Percentiles rank a stretch among this genome's conserved stretches.
Evolutionary conservation across 306 rosid species (phyloP).

Genomic region (Fragaria vesca): DNA sequence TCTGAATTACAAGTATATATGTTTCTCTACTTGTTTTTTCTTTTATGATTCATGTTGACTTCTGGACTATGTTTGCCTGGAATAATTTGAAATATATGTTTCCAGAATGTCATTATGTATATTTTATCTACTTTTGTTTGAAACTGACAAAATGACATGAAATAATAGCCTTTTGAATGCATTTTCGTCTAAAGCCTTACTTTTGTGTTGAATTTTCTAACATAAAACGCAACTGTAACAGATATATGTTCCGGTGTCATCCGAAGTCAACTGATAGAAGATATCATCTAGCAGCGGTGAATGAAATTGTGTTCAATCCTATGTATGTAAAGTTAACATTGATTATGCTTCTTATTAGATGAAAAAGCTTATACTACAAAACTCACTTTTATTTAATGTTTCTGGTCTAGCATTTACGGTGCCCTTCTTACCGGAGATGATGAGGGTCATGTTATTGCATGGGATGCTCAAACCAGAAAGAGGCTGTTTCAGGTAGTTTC

Average conservation of each 20-base stretch:
- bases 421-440: constrained; percentile 75
- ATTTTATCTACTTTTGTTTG: not conserved
- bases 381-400: constrained; percentile 26
- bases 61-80: not conserved
- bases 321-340: constrained; percentile 47
- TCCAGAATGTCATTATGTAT: not conserved
- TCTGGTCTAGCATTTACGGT: constrained; percentile 46
- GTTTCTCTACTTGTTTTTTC: not conserved
- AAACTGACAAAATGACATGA: not conserved
- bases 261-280: constrained; percentile 68
- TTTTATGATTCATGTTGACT: not conserved
- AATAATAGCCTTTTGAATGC: not conserved
- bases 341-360: constrained; percentile 11
- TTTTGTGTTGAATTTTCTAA: constrained; percentile 25
- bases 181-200: not conserved
- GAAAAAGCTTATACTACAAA: not conserved
- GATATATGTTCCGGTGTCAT: constrained; percentile 79
- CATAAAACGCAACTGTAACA: constrained; percentile 28
- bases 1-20: constrained; percentile 11
- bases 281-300: constrained; percentile 63
- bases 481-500: constrained; percentile 63
- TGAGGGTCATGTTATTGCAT: constrained; percentile 64
- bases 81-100: not conserved
- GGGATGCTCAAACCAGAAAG: constrained; percentile 67
- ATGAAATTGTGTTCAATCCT: constrained; percentile 80